Base-by-base conservation (phyloP, 2,329 filamentous ascomycete genomes). In the Arthrobotrys sphaeroides region DNA sequence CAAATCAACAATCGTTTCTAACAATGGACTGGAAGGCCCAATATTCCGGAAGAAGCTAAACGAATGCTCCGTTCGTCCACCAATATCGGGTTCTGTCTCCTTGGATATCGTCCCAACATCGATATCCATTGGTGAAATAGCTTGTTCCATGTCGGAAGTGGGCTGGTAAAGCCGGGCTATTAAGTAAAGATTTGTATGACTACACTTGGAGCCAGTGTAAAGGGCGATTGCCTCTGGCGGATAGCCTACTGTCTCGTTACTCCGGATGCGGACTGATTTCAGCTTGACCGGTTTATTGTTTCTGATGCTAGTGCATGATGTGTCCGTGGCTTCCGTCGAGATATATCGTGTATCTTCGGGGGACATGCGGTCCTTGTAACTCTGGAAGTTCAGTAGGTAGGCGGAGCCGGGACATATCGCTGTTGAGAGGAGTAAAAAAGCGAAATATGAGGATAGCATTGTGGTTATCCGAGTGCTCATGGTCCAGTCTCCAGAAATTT, bases 201-300 rank as follows among this genome's bases (percentile, higher is more conserved):
- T 33, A 16, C 68, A 73, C 5, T 24, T 42, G 2, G 51, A 28
- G 18, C 60, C 60, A 10, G n/a, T 60, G 43, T 49, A 73, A 7
- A 73, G 31, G 43, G 68, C 60, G 12, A 73, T 31, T 12, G 49
- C 68, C n/a, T 65, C 51, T 7, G 68, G 68, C 12, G 60, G 60
- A 16, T 13, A 38, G 9, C 68, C 68, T 5, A 28, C 16, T 3
- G n/a, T 10, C 1, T 18, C n/a, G 12, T 59, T 51, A n/a, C 68
- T 65, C 3, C 61, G 49, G 6, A 66, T 31, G 24, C 51, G 43
- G 24, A 73, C 53, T 5, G 60, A 22, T 26, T 16, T 4, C 5
- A 73, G 38, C 18, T 60, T 20, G 9, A n/a, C n/a, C 22, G 36
- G 6, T 36, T 38, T 3, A 22, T 38, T 10, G 5, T 26, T 24